These are phyloP conservation scores for Aspergillus hiratsukae DNA, from an alignment of 2,329 filamentous ascomycete species.

Conservation along the genomic window DNA sequence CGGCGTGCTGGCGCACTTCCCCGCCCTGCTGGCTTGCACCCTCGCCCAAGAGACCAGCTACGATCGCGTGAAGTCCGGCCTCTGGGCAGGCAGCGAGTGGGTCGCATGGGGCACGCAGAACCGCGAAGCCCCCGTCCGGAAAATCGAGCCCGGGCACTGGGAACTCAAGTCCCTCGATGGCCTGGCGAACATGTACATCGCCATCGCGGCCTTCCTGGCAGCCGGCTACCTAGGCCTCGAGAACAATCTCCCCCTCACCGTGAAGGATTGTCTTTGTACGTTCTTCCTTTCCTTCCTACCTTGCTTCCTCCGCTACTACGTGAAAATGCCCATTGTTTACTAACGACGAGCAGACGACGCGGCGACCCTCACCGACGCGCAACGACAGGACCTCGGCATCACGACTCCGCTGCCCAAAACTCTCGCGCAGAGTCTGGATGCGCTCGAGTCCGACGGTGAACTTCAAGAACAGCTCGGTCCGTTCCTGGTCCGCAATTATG, in stretches of 20 bases:
- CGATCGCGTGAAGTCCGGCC: conserved; percentile 61
- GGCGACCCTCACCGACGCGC: conserved; percentile 24
- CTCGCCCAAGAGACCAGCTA: conserved; percentile 66
- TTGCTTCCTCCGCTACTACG: background rate
- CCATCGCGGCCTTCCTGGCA: conserved; percentile 56
- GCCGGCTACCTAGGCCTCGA: conserved; percentile 56
- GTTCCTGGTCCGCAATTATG: conserved; percentile 23
- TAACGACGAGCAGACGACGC: conserved; percentile 27
- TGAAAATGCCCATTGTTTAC: background rate
- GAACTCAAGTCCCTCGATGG: conserved; percentile 77
- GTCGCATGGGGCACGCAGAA: conserved; percentile 79
- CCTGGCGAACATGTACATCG: conserved; percentile 72
- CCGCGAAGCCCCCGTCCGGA: conserved; percentile 68
- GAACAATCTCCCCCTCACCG: conserved; percentile 18
- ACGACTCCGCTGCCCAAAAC: conserved; percentile 32
- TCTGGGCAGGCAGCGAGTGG: conserved; percentile 75
- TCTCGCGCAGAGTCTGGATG: conserved; percentile 30
- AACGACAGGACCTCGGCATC: conserved; percentile 34
- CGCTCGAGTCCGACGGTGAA: conserved; percentile 26
- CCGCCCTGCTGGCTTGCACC: conserved; percentile 64
- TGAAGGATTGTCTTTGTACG: conserved; percentile 32
- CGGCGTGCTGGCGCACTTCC: conserved; percentile 63
- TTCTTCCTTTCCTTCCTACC: background rate
- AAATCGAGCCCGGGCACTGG: conserved; percentile 65
- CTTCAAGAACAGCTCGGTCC: conserved; percentile 28